Conservation (phyloP, 768 basidiomycete genomes). For the Pulveroboletus sp. region DNA sequence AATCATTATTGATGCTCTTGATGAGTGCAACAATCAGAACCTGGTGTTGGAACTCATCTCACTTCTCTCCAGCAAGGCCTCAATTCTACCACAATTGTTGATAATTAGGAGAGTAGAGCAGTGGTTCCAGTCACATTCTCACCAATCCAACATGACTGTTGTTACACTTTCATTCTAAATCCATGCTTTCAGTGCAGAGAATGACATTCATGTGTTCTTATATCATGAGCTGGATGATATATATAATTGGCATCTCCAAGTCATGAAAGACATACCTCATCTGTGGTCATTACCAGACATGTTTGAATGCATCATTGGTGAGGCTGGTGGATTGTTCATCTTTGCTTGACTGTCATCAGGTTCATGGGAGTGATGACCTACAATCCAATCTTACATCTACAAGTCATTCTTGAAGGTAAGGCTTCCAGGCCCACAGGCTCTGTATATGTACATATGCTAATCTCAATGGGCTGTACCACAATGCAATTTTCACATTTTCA, state of each 20-base stretch:
- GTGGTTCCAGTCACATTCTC: conserved; percentile 17
- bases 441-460: conserved; percentile 14
- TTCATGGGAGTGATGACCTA: conserved; percentile 21
- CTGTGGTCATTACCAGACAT: conserved; percentile 24
- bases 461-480: conserved; percentile 12
- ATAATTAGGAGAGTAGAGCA: conserved; percentile 20
- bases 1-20: conserved; percentile 19
- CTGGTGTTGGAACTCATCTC: conserved; percentile 22
- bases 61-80: conserved; percentile 8
- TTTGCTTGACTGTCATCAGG: conserved; percentile 27
- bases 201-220: conserved; percentile 23
- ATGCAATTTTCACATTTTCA: conserved; percentile 13
- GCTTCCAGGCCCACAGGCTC: not conserved
- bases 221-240: conserved; percentile 12
- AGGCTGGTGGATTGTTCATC: conserved; percentile 25
- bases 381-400: conserved; percentile 15
- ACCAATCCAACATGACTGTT: conserved; percentile 6
- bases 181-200: conserved; percentile 19
- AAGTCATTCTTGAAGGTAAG: conserved; percentile 11
- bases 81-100: conserved; percentile 20
- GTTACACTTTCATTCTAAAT: conserved; percentile 15
- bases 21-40: conserved; percentile 22
- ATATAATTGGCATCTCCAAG: conserved; percentile 6
- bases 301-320: conserved; percentile 17
- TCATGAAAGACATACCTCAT: conserved; percentile 8